phyloP scores from a whole-genome alignment of 495 filamentous ascomycete species.

The Aspergillus baeticus region DNA sequence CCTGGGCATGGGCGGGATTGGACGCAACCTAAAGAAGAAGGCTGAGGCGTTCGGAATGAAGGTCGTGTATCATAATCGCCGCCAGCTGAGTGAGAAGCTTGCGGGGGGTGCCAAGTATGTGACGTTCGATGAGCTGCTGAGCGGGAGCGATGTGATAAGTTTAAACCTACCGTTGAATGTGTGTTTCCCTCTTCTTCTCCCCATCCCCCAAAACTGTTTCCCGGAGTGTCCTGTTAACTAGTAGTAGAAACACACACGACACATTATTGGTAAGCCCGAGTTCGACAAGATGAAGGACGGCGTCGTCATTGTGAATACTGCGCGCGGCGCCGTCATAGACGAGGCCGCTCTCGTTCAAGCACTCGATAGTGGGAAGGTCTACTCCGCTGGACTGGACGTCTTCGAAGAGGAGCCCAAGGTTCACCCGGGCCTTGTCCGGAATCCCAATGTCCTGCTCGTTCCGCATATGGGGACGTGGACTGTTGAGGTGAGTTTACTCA shows the following conservation, averaged over 20 bases:
- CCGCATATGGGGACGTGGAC: conserved; percentile 74
- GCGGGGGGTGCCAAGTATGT: conserved; percentile 64
- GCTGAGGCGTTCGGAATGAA: conserved; percentile 64
- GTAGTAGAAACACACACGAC: conserved; percentile 60
- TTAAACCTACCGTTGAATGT: conserved; percentile 77
- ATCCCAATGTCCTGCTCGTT: conserved; percentile 60
- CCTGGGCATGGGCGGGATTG: conserved; percentile 88
- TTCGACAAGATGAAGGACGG: conserved; percentile 70
- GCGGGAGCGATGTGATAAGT: conserved; percentile 68
- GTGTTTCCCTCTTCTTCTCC: conserved; percentile 25
- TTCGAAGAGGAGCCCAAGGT: conserved; percentile 68
- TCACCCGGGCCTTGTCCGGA: conserved; percentile 58
- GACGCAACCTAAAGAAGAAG: conserved; percentile 56
- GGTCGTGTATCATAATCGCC: conserved; percentile 68
- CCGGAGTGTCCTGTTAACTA: not conserved
- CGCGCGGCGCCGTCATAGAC: conserved; percentile 68
- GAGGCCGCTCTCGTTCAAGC: conserved; percentile 67
- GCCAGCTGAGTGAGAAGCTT: conserved; percentile 51
- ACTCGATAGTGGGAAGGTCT: conserved; percentile 59
- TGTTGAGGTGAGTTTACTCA: conserved; percentile 47
- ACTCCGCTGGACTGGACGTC: conserved; percentile 63
- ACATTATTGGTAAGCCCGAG: conserved; percentile 62
- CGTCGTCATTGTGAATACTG: conserved; percentile 71
- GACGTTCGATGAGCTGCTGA: conserved; percentile 64
- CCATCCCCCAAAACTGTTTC: not conserved